Base-by-base conservation (phyloP, 2,329 filamentous ascomycete species). In the Epichloe amarillans region DNA sequence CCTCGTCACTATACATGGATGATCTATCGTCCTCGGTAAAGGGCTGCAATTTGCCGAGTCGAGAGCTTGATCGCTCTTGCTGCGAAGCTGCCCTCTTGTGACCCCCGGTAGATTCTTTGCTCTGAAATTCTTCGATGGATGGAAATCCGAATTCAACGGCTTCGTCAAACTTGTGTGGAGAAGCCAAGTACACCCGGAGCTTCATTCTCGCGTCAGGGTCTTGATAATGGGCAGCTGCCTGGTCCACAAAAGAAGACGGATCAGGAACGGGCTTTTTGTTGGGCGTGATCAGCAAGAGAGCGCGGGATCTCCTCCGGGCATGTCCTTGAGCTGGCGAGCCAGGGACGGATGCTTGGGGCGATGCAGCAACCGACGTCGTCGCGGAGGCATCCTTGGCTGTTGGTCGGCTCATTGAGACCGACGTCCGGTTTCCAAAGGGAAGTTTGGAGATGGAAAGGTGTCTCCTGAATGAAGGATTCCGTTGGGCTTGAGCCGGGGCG, bases 121-220 rank as follows among this genome's bases (percentile, higher is more conserved):
- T 59, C 3, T 65, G 55, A 2, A 58, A 59, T n/a, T 67, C 66
- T 36, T 80, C 75, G 37, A 72, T 72, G 0, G 83, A 81, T 0
- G 89, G 88, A 60, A 96, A 97, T 0, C 91, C 91, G 66, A 94
- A 96, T 63, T 95, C 87, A 49, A 97, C 79, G 1, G 88, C 89
- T 67, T 97, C 91, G 63, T 97, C 91, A 59, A 97, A 97, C 63
- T 95, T 95, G 58, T 95, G 87, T 1, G 90, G 86, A 1, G 89
- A 95, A 7, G 87, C 86, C 19, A 95, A 77, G 60, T 90, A 95
- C 6, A 88, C 82, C 89, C 89, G 82, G 19, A 97, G 72, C 67
- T 94, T 95, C 59, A 88, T 75, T 36, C 91, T 80, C 39, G 90
- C 88, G 63, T 95, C 87, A 0, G 89, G 88, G 59, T 96, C 89